phyloP scores from a whole-genome alignment of 495 filamentous ascomycete species.

The Hypoxylon subgilvum region DNA sequence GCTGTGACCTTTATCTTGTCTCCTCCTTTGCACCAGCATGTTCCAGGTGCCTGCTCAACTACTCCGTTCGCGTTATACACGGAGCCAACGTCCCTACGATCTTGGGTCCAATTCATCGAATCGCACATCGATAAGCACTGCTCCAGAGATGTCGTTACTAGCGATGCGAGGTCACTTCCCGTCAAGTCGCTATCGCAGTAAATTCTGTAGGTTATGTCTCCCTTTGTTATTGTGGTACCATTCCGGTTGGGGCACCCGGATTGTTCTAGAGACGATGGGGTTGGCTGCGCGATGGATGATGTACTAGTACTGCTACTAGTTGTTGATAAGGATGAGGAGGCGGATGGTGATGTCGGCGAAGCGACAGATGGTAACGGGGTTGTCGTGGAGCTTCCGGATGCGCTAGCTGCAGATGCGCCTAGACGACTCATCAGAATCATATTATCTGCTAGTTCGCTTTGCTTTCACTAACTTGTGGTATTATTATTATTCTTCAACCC shows the following conservation, averaged over 20 bases:
- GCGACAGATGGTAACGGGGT: too few relatives aligned
- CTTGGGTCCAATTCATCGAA: slow-evolving; percentile 17
- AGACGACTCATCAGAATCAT: slow-evolving; percentile 9
- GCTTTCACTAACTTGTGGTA: slow-evolving; percentile 7
- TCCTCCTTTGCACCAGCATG: slow-evolving; percentile 22
- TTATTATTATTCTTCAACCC: slow-evolving; percentile 10
- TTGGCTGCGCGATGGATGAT: neutral
- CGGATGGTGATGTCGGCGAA: neutral
- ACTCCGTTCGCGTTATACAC: slow-evolving; percentile 14
- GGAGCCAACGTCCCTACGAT: slow-evolving; percentile 10
- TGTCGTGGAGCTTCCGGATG: too few relatives aligned
- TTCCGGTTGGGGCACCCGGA: slow-evolving; percentile 10
- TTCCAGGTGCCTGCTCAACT: slow-evolving; percentile 3
- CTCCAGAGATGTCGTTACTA: slow-evolving; percentile 10
- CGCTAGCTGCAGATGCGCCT: slow-evolving; percentile 2
- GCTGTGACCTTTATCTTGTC: neutral
- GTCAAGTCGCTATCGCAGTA: slow-evolving; percentile 25
- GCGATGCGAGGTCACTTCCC: slow-evolving; percentile 6
- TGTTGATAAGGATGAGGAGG: neutral
- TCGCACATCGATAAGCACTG: slow-evolving; percentile 26
- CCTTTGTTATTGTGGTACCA: neutral
- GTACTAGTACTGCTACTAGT: slow-evolving; percentile 1
- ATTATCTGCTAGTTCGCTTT: neutral
- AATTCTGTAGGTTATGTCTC: slow-evolving; percentile 5
- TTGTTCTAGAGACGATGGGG: neutral